A percentile compares a stretch with the other conserved stretches of the same genome.
Conservation (phyloP, 2,329 filamentous ascomycete genomes). For the Epichloe gansuensis region DNA sequence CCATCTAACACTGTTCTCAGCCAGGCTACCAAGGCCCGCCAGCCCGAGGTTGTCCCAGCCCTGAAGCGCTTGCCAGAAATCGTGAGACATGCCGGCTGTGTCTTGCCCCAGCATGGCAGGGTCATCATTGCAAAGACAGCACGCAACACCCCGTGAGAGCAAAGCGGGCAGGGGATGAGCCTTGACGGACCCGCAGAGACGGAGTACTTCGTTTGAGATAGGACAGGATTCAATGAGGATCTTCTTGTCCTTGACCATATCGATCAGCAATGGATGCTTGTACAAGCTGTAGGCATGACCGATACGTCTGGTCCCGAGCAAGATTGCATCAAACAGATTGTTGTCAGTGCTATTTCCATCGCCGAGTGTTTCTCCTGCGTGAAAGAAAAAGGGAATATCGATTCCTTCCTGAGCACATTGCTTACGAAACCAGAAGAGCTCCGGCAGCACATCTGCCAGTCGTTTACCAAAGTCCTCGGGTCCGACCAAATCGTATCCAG, state of each 20-base stretch:
- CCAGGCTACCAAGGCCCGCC: conserved; percentile 71
- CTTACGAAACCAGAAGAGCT: conserved; percentile 89
- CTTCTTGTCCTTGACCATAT: conserved; percentile 77
- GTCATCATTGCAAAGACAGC: conserved; percentile 81
- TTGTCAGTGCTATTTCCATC: conserved; percentile 57
- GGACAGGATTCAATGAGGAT: conserved; percentile 86
- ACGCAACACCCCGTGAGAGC: conserved; percentile 70
- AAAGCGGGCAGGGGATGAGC: conserved; percentile 73
- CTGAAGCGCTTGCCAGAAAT: conserved; percentile 85
- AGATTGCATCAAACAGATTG: conserved; percentile 80
- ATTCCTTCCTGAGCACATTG: conserved; percentile 65
- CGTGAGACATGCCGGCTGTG: conserved; percentile 70
- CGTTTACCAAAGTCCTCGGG: conserved; percentile 72
- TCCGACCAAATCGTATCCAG: conserved; percentile 81
- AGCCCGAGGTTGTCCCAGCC: conserved; percentile 86
- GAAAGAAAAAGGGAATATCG: conserved; percentile 88
- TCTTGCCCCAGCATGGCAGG: conserved; percentile 80
- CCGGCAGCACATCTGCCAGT: conserved; percentile 63
- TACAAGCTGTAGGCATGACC: conserved; percentile 81
- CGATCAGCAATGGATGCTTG: conserved; percentile 80
- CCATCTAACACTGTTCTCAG: conserved; percentile 88
- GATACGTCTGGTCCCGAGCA: conserved; percentile 78
- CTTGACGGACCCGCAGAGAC: conserved; percentile 63
- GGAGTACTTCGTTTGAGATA: conserved; percentile 77
- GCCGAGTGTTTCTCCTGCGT: conserved; percentile 79